Base-by-base conservation (phyloP, 1,284 basidiomycete genomes). In the Lentinus polychrous region DNA sequence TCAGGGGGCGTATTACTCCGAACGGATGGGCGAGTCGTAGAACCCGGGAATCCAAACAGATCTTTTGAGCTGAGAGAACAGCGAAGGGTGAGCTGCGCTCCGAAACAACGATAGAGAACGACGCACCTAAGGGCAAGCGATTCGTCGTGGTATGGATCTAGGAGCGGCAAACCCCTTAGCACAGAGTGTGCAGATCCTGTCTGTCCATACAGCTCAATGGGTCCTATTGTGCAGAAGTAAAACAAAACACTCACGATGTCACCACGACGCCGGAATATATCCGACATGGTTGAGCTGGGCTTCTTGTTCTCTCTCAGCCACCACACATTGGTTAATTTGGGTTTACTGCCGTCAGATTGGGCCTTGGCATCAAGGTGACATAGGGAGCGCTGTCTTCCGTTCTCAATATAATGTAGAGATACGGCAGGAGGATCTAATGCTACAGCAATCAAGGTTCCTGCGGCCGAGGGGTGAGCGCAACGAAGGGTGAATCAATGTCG, bases 141-240 rank as follows among this genome's bases (percentile, higher is more conserved):
- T 22, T 83, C 78, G 56, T 86, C 83, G 54, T 76, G 76, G 38
- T 86, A 65, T 43, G 72, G 70, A 57, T 91, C 86, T 10, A 91
- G 72, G 8, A 87, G 69, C 14, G 88, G 87, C 12, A 88, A 69
- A 20, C 70, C 71, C 61, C 74, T 78, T 17, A 91, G 68, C 38
- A 86, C 71, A 18, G 86, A 82, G 57, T 83, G 78, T 12, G 85
- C 80, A 36, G 85, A 83, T 43, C 87, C 88, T 61, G 88, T 79
- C 88, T 91, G 53, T 32, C 44, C 38, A 3, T 43, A n/a, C 17
- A n/a, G n/a, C n/a, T n/a, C 20, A 15, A 12, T 40, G 10, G 7
- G 39, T 7, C 10, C 7, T 40, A 40, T 8, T 17, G 12, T 23
- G 5, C 22, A 18, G 5, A 5, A 37, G 12, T 15, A 40, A 8